A percentile compares a stretch with the other conserved stretches of the same genome.
Conservation (phyloP, 768 basidiomycete genomes). For the Boletus pseudopeckii region DNA sequence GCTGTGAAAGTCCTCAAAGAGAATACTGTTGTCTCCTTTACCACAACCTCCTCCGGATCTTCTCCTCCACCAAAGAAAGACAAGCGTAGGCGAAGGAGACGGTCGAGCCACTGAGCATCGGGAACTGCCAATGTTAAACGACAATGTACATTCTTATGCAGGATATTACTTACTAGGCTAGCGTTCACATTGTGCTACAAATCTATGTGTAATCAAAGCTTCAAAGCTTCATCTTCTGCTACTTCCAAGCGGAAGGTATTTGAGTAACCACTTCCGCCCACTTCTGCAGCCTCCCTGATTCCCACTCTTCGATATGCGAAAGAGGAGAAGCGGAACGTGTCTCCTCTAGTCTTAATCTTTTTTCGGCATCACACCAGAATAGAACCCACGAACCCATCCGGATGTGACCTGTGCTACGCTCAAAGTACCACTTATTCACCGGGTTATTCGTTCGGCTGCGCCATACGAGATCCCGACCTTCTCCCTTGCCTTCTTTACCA, state of each 20-base stretch:
- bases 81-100: slow-evolving; percentile 27
- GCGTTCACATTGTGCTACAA: slow-evolving; percentile 6
- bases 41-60: slow-evolving; percentile 26
- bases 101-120: slow-evolving; percentile 26
- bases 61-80: slow-evolving; percentile 30
- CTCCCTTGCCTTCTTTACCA: slow-evolving; percentile 83
- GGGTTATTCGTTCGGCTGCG: slow-evolving; percentile 90
- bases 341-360: slow-evolving; percentile 67
- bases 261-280: slow-evolving; percentile 69
- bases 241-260: slow-evolving; percentile 80
- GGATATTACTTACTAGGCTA: not conserved
- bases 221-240: slow-evolving; percentile 10
- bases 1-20: slow-evolving; percentile 33
- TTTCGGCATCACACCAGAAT: slow-evolving; percentile 99
- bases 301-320: slow-evolving; percentile 75
- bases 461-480: slow-evolving; percentile 96
- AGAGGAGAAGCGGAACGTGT: slow-evolving; percentile 61
- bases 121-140: not conserved
- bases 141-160: slow-evolving; percentile 2
- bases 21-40: slow-evolving; percentile 30
- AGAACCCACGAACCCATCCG: slow-evolving; percentile 85
- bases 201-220: slow-evolving; percentile 8
- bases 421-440: slow-evolving; percentile 99
- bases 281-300: slow-evolving; percentile 59
- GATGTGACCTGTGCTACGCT: slow-evolving; percentile 88